Evolutionary conservation across 495 filamentous ascomycete genomes (phyloP), one percentile per base, ranked within the genome.

Genomic region (Oleoguttula mirabilis): DNA sequence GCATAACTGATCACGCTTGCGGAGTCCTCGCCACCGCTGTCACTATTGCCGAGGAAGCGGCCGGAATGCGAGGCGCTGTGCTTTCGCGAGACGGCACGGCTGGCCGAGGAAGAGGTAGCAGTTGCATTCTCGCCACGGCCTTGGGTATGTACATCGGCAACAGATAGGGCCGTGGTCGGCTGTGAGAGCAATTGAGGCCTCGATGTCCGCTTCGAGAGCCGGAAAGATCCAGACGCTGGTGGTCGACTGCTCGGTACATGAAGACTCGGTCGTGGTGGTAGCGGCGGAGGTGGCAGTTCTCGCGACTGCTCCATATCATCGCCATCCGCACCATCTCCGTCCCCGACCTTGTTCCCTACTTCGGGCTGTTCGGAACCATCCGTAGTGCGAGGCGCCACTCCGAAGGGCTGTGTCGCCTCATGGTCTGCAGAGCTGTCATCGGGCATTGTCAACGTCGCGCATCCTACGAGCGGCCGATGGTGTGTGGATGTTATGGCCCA

Each of bases 1-100:
- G 80, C 73, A 58, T 77, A 79, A 66, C 87, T 95, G 60, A 73
- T 75, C 30, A 96, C 66, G 56, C 92, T 96, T 46, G 79, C 76
- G 8, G 75, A 75, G 49, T 96, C 92, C 33, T 79, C 80, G n/a
- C 65, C 63, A 41, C 85, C 82, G 50, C 75, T 80, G 7, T 56
- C 65, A 46, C 59, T 64, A n/a, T 62, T 55, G 36, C 64, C 69
- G 17, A 63, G 59, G 35, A 72, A 51, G 28, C 65, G 69, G 38
- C 60, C 67, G 7, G 72, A 55, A 30, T 68, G 72, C 49, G 66
- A 12, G 62, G 36, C 64, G 51, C 35, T 59, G 55, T 47, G 53
- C 53, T 33, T 54, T 34, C 56, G 31, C 36, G 55, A 54, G 42
- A 60, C 46, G 28, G 49, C 31, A 33, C 63, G 58, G 17, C 54